phyloP scores from a whole-genome alignment of 768 basidiomycete genomes.

The Hemileccinum impolitum region DNA sequence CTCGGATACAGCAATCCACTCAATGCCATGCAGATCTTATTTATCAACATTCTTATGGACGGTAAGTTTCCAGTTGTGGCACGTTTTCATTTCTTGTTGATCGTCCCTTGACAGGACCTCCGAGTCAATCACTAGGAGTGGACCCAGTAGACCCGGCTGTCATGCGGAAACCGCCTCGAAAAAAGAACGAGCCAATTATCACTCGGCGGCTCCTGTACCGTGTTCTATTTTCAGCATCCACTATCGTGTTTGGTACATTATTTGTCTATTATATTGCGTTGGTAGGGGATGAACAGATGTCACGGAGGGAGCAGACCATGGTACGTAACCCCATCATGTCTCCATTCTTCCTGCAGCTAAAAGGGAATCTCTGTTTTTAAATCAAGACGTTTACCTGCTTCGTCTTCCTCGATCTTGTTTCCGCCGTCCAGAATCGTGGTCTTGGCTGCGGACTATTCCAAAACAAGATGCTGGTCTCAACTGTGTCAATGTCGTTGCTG shows the following conservation, averaged over 20 bases:
- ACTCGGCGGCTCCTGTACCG: slow-evolving; percentile 67
- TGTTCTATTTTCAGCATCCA: slow-evolving; percentile 88
- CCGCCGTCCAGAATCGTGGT: slow-evolving; percentile 91
- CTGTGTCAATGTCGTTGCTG: slow-evolving; percentile 82
- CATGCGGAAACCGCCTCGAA: slow-evolving; percentile 90
- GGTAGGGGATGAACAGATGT: slow-evolving; percentile 72
- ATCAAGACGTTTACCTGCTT: slow-evolving; percentile 92
- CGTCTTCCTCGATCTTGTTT: slow-evolving; percentile 95
- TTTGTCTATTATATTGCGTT: slow-evolving; percentile 84
- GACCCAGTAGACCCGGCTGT: slow-evolving; percentile 93
- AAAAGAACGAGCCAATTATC: slow-evolving; percentile 89
- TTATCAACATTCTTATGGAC: slow-evolving; percentile 99
- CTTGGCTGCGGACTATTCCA: slow-evolving; percentile 78
- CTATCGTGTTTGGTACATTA: slow-evolving; percentile 86
- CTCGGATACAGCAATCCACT: slow-evolving; percentile 88
- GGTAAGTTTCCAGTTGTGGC: slow-evolving; percentile 43
- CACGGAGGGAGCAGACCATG: slow-evolving; percentile 93
- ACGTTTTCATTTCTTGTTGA: not conserved
- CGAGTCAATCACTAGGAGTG: slow-evolving; percentile 93
- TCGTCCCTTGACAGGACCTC: slow-evolving; percentile 58
- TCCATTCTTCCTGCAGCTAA: not conserved
- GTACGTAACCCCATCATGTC: slow-evolving; percentile 42
- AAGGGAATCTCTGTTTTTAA: not conserved
- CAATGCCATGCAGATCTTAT: slow-evolving; percentile 99
- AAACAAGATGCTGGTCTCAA: slow-evolving; percentile 88